phyloP scores from a whole-genome alignment of 2,329 filamentous ascomycete genomes.

The Monosporascus cannonballus region DNA sequence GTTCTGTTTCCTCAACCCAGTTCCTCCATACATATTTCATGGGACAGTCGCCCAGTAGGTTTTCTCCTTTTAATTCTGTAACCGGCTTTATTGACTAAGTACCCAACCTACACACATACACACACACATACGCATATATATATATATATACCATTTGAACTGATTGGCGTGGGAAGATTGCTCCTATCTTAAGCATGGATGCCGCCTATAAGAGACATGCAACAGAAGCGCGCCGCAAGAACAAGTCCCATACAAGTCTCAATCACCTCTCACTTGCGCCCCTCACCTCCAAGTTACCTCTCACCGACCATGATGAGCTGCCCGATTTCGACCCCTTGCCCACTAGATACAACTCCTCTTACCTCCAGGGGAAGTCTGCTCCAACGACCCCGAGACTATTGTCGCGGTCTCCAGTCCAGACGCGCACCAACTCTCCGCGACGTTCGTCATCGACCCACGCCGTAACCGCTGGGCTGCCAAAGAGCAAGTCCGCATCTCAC shows the following conservation, averaged over 20 bases:
- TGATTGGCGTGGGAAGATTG: not conserved
- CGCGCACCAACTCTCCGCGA: conserved; percentile 40
- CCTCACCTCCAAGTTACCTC: conserved; percentile 54
- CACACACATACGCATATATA: too few relatives aligned
- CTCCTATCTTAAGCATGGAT: conserved; percentile 40
- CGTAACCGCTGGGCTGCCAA: conserved; percentile 34
- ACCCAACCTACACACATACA: too few relatives aligned
- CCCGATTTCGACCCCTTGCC: conserved; percentile 29
- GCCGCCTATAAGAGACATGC: conserved; percentile 56
- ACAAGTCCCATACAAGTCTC: conserved; percentile 52
- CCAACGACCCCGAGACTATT: conserved; percentile 60
- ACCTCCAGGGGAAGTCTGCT: conserved; percentile 56
- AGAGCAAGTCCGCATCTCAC: conserved; percentile 59
- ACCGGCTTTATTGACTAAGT: too few relatives aligned
- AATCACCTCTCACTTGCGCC: conserved; percentile 59
- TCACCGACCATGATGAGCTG: conserved; percentile 46
- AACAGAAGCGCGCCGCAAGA: conserved; percentile 50
- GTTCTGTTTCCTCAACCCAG: not conserved
- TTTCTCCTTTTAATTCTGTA: too few relatives aligned
- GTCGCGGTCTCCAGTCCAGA: conserved; percentile 47
- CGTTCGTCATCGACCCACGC: conserved; percentile 33
- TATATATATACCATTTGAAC: conserved; percentile 6
- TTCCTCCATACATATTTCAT: not conserved
- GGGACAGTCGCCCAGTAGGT: too few relatives aligned
- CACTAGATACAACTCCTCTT: conserved; percentile 39